Base-by-base conservation (phyloP, 1,284 basidiomycete genomes). In the Irpex rosettiformis region DNA sequence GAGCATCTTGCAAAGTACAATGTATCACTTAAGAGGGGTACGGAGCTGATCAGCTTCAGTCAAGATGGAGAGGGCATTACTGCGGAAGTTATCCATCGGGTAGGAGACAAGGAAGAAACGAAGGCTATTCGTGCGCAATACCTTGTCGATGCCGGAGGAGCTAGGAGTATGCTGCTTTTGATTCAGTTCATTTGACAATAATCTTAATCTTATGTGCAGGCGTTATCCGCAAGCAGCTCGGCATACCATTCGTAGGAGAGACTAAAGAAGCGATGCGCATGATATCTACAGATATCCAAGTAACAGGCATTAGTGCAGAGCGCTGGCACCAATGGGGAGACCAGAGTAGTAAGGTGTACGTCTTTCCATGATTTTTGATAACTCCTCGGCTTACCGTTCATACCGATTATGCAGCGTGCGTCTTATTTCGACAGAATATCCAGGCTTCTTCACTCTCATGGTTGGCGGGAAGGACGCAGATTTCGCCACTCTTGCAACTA, bases 241-340 rank as follows among this genome's bases (percentile, higher is more conserved):
- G 59, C 0, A 45, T 69, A 2, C 48, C 62, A 2, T 69, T 68
- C 55, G 10, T 64, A 10, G 67, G 67, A 1, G 62, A 68, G 52
- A 67, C 67, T 1, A 58, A 59, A 29, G 64, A 64, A 21, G 52
- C 43, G 3, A 65, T 67, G 6, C 57, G 55, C 10, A 55, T 65
- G 53, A 45, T 65, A 2, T 40, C 60, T 30, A 66, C 57, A 25
- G 65, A 67, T 53, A 60, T 60, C 4, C 55, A 63, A 24, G 57
- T 62, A 21, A 48, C 60, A 18, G 64, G 62, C 25, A 29, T 66
- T 8, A 58, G 59, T 40, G 49, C 54, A 21, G 59, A 64, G 61
- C 55, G 56, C 42, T 66, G 63, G 65, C 61, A 65, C 47, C 52
- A 57, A n/a, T 64, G 59, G 63, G 61, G 61, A 4, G 57, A 58